Evolutionary conservation across 306 rosid genomes (phyloP).

Genomic region (Erythrophleum fordii): DNA sequence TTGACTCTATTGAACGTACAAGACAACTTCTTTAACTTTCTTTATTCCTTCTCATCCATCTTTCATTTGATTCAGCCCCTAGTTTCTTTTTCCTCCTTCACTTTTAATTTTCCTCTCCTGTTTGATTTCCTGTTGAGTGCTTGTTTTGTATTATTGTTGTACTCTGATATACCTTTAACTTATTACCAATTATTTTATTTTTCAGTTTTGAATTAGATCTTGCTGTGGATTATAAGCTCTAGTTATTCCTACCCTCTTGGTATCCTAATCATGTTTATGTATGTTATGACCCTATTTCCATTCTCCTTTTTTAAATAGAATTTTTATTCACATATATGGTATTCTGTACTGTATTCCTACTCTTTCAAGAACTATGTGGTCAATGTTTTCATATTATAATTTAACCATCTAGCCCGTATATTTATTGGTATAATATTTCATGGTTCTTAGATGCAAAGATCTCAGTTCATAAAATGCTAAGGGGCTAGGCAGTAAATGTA

Average conservation of each 20-base stretch:
- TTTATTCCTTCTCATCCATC: slow-evolving; percentile 2
- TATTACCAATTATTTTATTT: not conserved
- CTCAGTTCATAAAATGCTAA: not conserved
- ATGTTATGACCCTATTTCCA: not conserved
- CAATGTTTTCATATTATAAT: not conserved
- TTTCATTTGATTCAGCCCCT: not conserved
- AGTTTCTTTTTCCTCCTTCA: not conserved
- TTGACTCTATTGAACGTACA: not conserved
- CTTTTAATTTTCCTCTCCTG: not conserved
- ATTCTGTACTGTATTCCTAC: not conserved
- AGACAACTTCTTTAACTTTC: not conserved
- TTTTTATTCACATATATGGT: not conserved
- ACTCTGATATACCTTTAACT: not conserved
- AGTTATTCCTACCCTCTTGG: not conserved
- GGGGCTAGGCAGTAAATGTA: not conserved
- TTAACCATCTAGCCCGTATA: not conserved
- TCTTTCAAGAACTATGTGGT: not conserved
- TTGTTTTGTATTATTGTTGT: not conserved
- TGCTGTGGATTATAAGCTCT: not conserved
- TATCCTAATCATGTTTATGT: not conserved
- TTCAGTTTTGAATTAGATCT: not conserved
- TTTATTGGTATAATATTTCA: not conserved
- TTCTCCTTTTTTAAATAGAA: not conserved
- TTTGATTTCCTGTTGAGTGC: too few relatives aligned
- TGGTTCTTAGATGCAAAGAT: not conserved